These are phyloP conservation scores for Microcera coccophila DNA, from an alignment of 2,329 filamentous ascomycete species.

Conservation along the genomic window DNA sequence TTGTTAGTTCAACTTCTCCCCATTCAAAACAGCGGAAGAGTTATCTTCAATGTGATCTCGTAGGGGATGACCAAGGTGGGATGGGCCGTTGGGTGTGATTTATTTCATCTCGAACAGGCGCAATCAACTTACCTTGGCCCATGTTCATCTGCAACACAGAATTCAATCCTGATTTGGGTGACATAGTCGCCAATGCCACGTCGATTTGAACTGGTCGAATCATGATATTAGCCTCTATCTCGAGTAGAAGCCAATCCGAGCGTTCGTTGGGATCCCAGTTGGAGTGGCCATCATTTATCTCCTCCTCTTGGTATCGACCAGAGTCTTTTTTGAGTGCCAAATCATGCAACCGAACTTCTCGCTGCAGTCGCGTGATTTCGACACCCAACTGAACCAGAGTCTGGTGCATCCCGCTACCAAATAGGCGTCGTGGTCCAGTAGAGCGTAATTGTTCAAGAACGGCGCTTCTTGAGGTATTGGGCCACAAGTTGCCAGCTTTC, in stretches of 20 bases:
- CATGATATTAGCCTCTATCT: conserved; percentile 61
- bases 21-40: conserved; percentile 24
- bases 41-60: too few species aligned
- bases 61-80: too few species aligned
- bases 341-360: conserved; percentile 50
- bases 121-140: conserved; percentile 62
- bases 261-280: conserved; percentile 54
- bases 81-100: too few species aligned
- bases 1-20: too few species aligned
- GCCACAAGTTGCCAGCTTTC: conserved; percentile 22
- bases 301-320: conserved; percentile 47
- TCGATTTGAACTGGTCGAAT: conserved; percentile 60
- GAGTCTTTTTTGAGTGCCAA: conserved; percentile 43
- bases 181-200: conserved; percentile 58
- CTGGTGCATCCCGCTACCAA: conserved; percentile 22
- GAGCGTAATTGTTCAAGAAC: conserved; percentile 17
- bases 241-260: conserved; percentile 63
- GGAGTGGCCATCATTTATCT: conserved; percentile 40
- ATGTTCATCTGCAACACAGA: conserved; percentile 65
- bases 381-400: conserved; percentile 18
- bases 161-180: conserved; percentile 48
- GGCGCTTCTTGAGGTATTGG: conserved; percentile 18
- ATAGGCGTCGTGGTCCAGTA: conserved; percentile 8
- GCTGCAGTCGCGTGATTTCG: conserved; percentile 23
- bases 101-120: too few species aligned